These are phyloP conservation scores for Ogataea hybrid DNA, from an alignment of 1,139 yeast genomes.

Conservation along the genomic window DNA sequence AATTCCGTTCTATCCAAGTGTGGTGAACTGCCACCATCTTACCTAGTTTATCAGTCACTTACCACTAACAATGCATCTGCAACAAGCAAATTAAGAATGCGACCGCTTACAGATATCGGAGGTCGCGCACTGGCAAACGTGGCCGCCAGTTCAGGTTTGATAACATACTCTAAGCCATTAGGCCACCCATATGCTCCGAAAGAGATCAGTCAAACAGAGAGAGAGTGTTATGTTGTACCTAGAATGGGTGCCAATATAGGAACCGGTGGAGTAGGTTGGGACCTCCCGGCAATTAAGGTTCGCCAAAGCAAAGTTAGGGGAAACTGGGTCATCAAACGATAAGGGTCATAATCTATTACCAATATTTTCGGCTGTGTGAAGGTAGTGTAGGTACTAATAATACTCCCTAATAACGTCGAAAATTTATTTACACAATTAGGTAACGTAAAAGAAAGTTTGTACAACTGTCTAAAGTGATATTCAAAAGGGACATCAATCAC, in stretches of 20 bases:
- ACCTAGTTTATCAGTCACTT: constrained; percentile 66
- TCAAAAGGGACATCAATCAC: no score
- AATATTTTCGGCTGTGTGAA: neutral
- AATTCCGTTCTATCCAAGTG: constrained; percentile 55
- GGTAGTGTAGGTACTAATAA: no score
- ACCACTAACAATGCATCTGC: constrained; percentile 45
- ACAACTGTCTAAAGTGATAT: no score
- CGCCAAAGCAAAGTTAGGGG: constrained; percentile 64
- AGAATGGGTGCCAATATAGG: constrained; percentile 85
- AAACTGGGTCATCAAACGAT: constrained; percentile 49
- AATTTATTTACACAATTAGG: no score
- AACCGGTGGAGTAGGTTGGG: constrained; percentile 90
- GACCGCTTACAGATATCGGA: constrained; percentile 70
- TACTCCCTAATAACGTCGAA: no score
- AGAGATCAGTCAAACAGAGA: constrained; percentile 54
- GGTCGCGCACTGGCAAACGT: constrained; percentile 77
- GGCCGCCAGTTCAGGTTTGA: constrained; percentile 66
- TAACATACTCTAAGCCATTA: constrained; percentile 86
- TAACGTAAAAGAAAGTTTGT: no score
- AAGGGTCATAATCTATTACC: neutral
- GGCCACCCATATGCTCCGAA: constrained; percentile 90
- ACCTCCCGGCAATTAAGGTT: constrained; percentile 80
- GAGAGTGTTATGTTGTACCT: constrained; percentile 91
- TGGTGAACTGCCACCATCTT: constrained; percentile 73
- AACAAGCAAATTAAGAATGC: constrained; percentile 58